These are phyloP conservation scores for Scolecobasidium constrictum DNA, from an alignment of 2,329 filamentous ascomycete species.

Conservation along the genomic window DNA sequence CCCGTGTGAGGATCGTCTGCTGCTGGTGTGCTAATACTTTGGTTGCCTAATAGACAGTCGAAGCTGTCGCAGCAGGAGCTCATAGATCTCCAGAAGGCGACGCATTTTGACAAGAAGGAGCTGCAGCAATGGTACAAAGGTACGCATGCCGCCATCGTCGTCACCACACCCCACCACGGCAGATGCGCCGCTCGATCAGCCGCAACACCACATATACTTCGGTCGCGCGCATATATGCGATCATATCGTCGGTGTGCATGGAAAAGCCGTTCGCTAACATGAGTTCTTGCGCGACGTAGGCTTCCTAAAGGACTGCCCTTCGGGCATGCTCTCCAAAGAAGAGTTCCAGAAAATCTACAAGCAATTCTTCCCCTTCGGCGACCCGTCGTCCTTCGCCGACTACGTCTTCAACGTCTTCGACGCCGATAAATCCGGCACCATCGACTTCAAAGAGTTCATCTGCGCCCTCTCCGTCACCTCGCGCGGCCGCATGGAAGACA, in stretches of 20 bases:
- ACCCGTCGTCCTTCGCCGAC: conserved; percentile 93
- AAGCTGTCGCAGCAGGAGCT: conserved; percentile 97
- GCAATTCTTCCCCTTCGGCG: conserved; percentile 98
- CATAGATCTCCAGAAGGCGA: conserved; percentile 87
- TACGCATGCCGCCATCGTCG: too few relatives aligned
- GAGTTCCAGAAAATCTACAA: conserved; percentile 99
- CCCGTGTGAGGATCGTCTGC: too few relatives aligned
- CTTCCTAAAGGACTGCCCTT: conserved; percentile 96
- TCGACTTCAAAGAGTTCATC: conserved; percentile 99
- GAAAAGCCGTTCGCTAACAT: too few relatives aligned
- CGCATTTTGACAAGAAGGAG: conserved; percentile 99
- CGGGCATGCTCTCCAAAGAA: conserved; percentile 91
- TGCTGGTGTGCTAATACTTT: too few relatives aligned
- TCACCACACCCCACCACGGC: neutral
- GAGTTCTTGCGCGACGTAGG: too few relatives aligned
- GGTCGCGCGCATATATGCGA: too few relatives aligned
- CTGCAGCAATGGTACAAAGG: conserved; percentile 99
- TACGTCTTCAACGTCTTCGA: conserved; percentile 99
- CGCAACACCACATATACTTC: too few relatives aligned
- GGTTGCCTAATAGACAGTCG: conserved; percentile 61
- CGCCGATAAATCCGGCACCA: conserved; percentile 90
- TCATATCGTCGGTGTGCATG: too few relatives aligned
- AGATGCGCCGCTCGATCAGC: conserved; percentile 17
- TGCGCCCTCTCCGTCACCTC: conserved; percentile 94
- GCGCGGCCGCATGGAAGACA: conserved; percentile 98